Percentiles rank a stretch among this genome's conserved stretches.
Evolutionary conservation across 2,329 filamentous ascomycete genomes (phyloP).

Genomic region (Parascedosporium putredinis): DNA sequence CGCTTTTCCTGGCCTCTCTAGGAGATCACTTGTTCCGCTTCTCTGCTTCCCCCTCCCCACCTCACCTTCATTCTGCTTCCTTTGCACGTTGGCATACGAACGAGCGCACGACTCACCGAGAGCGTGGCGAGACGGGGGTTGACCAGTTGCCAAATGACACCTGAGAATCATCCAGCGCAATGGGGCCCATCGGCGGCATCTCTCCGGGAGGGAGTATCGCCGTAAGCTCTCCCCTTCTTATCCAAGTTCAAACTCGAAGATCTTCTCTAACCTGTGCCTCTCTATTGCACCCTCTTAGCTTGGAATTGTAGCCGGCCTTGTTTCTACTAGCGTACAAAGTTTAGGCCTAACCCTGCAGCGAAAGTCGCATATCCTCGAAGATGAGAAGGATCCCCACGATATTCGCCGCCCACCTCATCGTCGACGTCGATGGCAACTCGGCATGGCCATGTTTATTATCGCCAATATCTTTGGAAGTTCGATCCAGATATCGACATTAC

Average conservation of each 20-base stretch:
- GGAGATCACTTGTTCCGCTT: too few relatives aligned
- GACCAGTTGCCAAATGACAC: conserved; percentile 7
- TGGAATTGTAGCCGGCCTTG: conserved; percentile 82
- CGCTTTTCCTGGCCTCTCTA: not conserved
- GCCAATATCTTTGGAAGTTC: conserved; percentile 91
- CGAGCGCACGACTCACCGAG: not conserved
- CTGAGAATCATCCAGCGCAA: conserved; percentile 5
- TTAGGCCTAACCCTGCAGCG: conserved; percentile 91
- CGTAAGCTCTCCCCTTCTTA: conserved; percentile 36
- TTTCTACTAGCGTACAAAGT: conserved; percentile 92
- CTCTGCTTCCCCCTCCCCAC: too few relatives aligned
- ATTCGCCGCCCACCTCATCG: conserved; percentile 77
- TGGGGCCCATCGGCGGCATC: conserved; percentile 43
- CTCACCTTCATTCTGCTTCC: too few relatives aligned
- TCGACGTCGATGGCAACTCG: conserved; percentile 87
- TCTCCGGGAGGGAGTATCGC: conserved; percentile 70
- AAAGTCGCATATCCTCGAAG: conserved; percentile 96
- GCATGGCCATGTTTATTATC: conserved; percentile 94
- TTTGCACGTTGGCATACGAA: not conserved
- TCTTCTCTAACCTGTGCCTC: conserved; percentile 14
- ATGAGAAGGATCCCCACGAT: conserved; percentile 76
- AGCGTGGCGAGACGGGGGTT: not conserved
- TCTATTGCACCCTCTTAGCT: conserved; percentile 51
- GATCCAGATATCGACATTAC: conserved; percentile 93
- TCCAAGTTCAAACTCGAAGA: not conserved